Evolutionary conservation across 2,329 filamentous ascomycete species (phyloP).

Genomic region (Dactylellina leptospora): DNA sequence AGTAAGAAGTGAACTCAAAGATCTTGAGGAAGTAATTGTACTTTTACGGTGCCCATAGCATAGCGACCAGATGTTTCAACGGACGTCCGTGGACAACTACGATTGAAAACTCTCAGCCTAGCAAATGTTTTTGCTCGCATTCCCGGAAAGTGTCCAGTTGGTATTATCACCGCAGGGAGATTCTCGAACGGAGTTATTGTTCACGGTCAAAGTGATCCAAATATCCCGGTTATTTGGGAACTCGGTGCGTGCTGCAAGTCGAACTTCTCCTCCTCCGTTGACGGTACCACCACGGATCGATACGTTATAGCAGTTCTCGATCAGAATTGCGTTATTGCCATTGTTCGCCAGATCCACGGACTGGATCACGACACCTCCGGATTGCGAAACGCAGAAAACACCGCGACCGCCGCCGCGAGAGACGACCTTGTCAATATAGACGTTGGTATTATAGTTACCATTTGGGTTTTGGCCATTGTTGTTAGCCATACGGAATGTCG

Average conservation of each 20-base stretch:
- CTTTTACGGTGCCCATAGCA: too few relatives aligned
- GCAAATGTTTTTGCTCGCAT: constrained; percentile 62
- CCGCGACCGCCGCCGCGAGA: constrained; percentile 69
- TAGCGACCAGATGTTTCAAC: too few relatives aligned
- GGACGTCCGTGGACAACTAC: too few relatives aligned
- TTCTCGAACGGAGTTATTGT: constrained; percentile 66
- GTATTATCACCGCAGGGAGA: constrained; percentile 67
- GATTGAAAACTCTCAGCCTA: too few relatives aligned
- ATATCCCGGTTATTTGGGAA: constrained; percentile 67
- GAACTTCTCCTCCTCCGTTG: constrained; percentile 67
- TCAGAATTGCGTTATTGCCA: constrained; percentile 67
- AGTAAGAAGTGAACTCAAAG: too few relatives aligned
- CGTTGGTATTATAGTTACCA: constrained; percentile 66
- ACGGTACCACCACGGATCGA: constrained; percentile 65
- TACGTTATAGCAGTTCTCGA: constrained; percentile 70
- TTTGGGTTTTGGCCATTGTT: constrained; percentile 65
- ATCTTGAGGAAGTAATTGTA: too few relatives aligned
- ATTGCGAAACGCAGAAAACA: constrained; percentile 68
- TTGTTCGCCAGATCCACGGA: constrained; percentile 66
- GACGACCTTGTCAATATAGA: constrained; percentile 66
- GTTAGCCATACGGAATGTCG: constrained; percentile 66
- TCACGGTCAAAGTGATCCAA: constrained; percentile 64
- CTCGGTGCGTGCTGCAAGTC: constrained; percentile 66
- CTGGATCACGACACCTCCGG: constrained; percentile 66
- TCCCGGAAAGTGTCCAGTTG: constrained; percentile 65